These are phyloP conservation scores for Tulasnella sp. DNA, from an alignment of 768 basidiomycete species.

Conservation along the genomic window DNA sequence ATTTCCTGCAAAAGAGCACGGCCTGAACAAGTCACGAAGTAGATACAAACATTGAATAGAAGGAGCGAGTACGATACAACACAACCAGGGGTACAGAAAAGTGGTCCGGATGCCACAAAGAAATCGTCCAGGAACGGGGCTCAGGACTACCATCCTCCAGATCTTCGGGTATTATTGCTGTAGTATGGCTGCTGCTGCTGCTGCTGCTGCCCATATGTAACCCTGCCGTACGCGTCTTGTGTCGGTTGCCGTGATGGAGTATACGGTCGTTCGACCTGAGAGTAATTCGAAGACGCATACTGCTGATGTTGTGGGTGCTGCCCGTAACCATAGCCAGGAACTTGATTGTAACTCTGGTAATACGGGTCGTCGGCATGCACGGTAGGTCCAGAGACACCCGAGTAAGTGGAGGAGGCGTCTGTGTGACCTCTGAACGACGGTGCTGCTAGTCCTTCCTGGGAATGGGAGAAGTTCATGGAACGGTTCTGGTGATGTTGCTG, in stretches of 20 bases:
- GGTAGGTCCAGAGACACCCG: neutral
- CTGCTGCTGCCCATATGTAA: neutral
- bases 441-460: neutral
- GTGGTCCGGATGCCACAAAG: neutral
- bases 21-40: too few relatives aligned
- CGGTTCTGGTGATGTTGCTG: neutral
- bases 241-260: neutral
- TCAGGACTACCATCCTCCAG: neutral
- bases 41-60: neutral
- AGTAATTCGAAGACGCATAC: neutral
- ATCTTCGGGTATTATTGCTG: neutral
- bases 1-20: too few relatives aligned
- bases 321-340: neutral
- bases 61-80: neutral
- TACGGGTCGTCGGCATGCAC: conserved; percentile 4
- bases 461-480: neutral
- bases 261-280: neutral
- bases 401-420: neutral
- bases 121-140: neutral
- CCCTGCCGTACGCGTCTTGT: neutral
- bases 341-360: neutral
- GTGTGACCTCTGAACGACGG: neutral
- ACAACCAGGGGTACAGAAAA: neutral
- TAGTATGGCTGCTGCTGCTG: neutral
- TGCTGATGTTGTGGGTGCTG: neutral